Percentiles rank a stretch among this genome's conserved stretches.
These are phyloP conservation scores for Pythium phragmiticola DNA, from an alignment of 352 stramenopile genomes.

Conservation along the genomic window DNA sequence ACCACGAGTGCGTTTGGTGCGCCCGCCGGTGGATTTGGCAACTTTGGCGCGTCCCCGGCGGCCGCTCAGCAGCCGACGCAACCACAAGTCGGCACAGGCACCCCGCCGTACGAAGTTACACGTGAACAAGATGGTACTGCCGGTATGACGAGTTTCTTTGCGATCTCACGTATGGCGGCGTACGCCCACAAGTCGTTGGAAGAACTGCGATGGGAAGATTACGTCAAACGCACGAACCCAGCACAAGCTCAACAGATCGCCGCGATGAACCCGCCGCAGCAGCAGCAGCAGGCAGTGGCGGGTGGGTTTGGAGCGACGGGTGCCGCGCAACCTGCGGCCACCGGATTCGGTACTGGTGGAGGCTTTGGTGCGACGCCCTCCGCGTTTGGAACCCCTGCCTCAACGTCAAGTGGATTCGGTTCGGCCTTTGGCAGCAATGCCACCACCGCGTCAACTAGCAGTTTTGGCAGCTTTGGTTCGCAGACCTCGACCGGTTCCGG, in stretches of 20 bases:
- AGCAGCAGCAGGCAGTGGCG: slow-evolving; percentile 29
- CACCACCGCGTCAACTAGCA: slow-evolving; percentile 7
- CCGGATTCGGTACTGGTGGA: slow-evolving; percentile 28
- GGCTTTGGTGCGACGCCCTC: slow-evolving; percentile 40
- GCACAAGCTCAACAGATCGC: slow-evolving; percentile 26
- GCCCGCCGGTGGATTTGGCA: slow-evolving; percentile 24
- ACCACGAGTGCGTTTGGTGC: slow-evolving; percentile 21
- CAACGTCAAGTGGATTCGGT: slow-evolving; percentile 30
- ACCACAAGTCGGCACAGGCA: slow-evolving; percentile 68
- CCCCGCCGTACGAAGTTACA: slow-evolving; percentile 65
- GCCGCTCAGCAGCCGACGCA: slow-evolving; percentile 1
- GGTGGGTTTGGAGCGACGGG: slow-evolving; percentile 29
- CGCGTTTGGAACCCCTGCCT: slow-evolving; percentile 32
- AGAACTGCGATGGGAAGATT: slow-evolving; percentile 78
- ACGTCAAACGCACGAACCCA: slow-evolving; percentile 73
- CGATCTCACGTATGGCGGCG: slow-evolving; percentile 67
- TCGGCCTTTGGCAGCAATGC: slow-evolving; percentile 23
- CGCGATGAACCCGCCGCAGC: slow-evolving; percentile 26
- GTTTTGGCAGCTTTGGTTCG: slow-evolving; percentile 21
- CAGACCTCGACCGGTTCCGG: slow-evolving; percentile 12
- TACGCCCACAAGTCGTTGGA: slow-evolving; percentile 77
- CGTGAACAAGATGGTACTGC: slow-evolving; percentile 48
- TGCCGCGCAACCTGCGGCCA: slow-evolving; percentile 7
- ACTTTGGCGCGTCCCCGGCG: slow-evolving; percentile 16
- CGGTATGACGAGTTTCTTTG: slow-evolving; percentile 38